A percentile compares a stretch with the other conserved stretches of the same genome.
phyloP scores from a whole-genome alignment of 2,329 filamentous ascomycete species.

The Aspergillus pseudotamarii region DNA sequence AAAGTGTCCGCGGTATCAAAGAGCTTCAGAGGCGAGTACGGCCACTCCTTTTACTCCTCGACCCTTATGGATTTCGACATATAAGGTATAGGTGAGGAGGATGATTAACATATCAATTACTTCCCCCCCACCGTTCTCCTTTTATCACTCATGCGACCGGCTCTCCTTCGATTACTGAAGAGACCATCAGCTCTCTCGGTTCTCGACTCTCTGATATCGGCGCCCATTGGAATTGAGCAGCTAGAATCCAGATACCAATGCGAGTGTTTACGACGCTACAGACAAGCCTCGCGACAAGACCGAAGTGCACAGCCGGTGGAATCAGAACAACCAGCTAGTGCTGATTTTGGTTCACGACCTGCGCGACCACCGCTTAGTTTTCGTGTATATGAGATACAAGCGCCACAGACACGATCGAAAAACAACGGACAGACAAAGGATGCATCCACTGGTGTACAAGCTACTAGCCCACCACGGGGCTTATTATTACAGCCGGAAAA shows the following conservation, averaged over 20 bases:
- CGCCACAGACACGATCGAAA: slow-evolving; percentile 11
- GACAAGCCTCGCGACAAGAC: slow-evolving; percentile 20
- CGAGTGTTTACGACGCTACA: slow-evolving; percentile 34
- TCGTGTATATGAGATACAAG: slow-evolving; percentile 31
- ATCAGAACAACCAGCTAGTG: slow-evolving; percentile 5
- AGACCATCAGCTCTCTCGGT: slow-evolving; percentile 45
- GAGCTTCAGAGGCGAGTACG: slow-evolving; percentile 8
- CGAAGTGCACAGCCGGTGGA: slow-evolving; percentile 9
- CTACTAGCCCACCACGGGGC: slow-evolving; percentile 13
- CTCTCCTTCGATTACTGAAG: slow-evolving; percentile 47
- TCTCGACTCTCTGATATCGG: slow-evolving; percentile 36
- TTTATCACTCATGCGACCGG: slow-evolving; percentile 43
- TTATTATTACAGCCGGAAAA: slow-evolving; percentile 35
- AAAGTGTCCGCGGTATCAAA: slow-evolving; percentile 16
- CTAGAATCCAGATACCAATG: slow-evolving; percentile 24
- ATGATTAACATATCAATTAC: slow-evolving; percentile 28
- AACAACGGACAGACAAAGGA: neutral
- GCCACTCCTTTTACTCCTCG: neutral
- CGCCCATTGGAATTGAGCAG: slow-evolving; percentile 37
- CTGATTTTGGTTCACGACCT: slow-evolving; percentile 7
- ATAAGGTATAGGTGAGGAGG: slow-evolving; percentile 23
- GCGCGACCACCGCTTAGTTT: slow-evolving; percentile 13
- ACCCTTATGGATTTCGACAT: slow-evolving; percentile 6
- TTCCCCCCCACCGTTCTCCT: slow-evolving; percentile 19
- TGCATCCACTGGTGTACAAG: neutral